phyloP scores from a whole-genome alignment of 1,284 basidiomycete genomes.

The Dichomitus squalens region DNA sequence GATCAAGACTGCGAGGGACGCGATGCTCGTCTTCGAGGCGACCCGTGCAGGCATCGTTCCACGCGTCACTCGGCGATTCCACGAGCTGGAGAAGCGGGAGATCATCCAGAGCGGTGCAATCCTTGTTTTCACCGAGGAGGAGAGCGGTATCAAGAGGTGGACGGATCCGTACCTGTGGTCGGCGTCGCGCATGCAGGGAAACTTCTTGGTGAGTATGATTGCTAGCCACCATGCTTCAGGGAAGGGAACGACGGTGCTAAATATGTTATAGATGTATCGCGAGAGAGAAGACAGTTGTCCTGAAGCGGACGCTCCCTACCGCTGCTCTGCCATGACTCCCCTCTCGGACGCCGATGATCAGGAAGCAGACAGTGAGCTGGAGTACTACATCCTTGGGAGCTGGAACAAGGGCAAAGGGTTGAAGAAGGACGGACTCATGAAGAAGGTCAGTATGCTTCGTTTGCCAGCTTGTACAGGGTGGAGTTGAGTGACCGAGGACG shows the following conservation, averaged over 20 bases:
- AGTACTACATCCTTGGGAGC: slow-evolving; percentile 28
- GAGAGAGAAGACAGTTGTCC: slow-evolving; percentile 25
- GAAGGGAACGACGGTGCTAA: neutral
- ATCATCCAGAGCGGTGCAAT: slow-evolving; percentile 29
- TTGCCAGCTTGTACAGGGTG: neutral
- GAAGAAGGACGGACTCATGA: slow-evolving; percentile 30
- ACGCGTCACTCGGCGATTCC: slow-evolving; percentile 55
- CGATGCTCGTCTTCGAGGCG: slow-evolving; percentile 59
- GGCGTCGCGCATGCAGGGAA: slow-evolving; percentile 29
- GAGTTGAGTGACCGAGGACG: neutral
- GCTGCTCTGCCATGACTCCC: slow-evolving; percentile 12
- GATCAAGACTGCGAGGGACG: slow-evolving; percentile 57
- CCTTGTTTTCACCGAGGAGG: slow-evolving; percentile 31
- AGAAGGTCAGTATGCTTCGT: slow-evolving; percentile 24
- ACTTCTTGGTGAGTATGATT: slow-evolving; percentile 23
- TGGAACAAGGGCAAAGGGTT: slow-evolving; percentile 29
- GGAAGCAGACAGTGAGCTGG: slow-evolving; percentile 21
- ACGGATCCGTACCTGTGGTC: slow-evolving; percentile 30
- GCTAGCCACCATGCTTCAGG: neutral
- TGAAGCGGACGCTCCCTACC: slow-evolving; percentile 9
- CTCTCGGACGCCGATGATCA: slow-evolving; percentile 5
- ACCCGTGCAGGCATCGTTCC: slow-evolving; percentile 53
- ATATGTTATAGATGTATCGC: slow-evolving; percentile 25
- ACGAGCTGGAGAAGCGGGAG: slow-evolving; percentile 47
- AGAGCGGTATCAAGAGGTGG: slow-evolving; percentile 32